Evolutionary conservation across 495 filamentous ascomycete genomes (phyloP).

Genomic region (Podospora appendiculata): DNA sequence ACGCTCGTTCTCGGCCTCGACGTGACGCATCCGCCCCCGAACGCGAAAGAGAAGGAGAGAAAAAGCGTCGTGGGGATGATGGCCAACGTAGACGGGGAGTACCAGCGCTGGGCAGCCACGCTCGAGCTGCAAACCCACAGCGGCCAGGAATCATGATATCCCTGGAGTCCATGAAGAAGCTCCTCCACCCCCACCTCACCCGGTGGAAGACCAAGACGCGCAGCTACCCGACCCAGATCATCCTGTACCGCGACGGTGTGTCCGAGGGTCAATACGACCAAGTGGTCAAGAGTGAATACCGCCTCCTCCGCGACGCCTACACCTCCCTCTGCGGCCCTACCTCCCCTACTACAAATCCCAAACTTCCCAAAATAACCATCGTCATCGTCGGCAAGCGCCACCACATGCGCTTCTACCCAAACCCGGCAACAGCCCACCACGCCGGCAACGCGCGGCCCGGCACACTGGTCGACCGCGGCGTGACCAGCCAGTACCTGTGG

Average conservation of each 20-base stretch:
- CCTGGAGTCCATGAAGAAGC: background rate
- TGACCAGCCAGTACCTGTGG: constrained; percentile 59
- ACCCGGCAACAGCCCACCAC: constrained; percentile 16
- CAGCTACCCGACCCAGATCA: constrained; percentile 53
- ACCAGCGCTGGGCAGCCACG: constrained; percentile 1
- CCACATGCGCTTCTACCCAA: constrained; percentile 71
- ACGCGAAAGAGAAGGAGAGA: constrained; percentile 25
- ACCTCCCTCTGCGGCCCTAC: background rate
- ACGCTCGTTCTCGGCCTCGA: constrained; percentile 81
- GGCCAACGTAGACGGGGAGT: background rate
- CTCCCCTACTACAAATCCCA: background rate
- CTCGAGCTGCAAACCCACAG: background rate
- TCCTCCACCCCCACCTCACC: background rate
- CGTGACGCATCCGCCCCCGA: constrained; percentile 65
- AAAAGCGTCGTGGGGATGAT: constrained; percentile 59
- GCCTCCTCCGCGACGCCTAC: constrained; percentile 3
- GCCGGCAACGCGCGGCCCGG: constrained; percentile 53
- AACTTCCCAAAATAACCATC: constrained; percentile 43
- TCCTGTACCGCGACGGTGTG: constrained; percentile 83
- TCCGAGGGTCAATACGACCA: constrained; percentile 67
- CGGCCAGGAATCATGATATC: background rate
- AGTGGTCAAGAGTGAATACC: constrained; percentile 44
- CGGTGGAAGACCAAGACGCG: constrained; percentile 47
- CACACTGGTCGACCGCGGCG: constrained; percentile 73
- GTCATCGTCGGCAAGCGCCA: constrained; percentile 72